Conservation (phyloP, 768 basidiomycete genomes). For the Termitomyces heimii region DNA sequence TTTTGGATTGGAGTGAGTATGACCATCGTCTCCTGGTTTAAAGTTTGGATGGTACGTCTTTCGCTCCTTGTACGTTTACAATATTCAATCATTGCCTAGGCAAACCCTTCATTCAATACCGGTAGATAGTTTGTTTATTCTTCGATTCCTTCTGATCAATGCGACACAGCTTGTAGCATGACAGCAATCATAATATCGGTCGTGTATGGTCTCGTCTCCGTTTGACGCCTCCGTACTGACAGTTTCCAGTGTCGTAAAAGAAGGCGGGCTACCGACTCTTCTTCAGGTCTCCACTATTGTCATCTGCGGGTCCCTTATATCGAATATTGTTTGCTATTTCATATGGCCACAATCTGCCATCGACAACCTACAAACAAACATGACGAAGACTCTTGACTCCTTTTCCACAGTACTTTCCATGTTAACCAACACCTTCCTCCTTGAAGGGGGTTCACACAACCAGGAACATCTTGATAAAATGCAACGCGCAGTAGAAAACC, state of each 20-base stretch:
- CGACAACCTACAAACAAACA: constrained; percentile 73
- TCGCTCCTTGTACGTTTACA: neutral
- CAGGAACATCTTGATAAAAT: constrained; percentile 57
- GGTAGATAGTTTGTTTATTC: constrained; percentile 32
- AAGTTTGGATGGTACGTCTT: constrained; percentile 69
- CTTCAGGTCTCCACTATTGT: constrained; percentile 75
- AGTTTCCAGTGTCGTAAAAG: constrained; percentile 66
- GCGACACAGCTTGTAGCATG: constrained; percentile 70
- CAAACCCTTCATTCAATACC: constrained; percentile 85
- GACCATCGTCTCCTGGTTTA: constrained; percentile 82
- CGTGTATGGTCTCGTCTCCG: constrained; percentile 44
- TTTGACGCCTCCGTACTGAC: neutral
- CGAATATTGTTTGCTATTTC: constrained; percentile 78
- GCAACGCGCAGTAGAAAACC: constrained; percentile 74
- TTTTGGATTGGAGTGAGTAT: constrained; percentile 83
- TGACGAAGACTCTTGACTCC: constrained; percentile 81
- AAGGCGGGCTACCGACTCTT: constrained; percentile 76
- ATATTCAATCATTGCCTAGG: constrained; percentile 20
- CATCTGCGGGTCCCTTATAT: constrained; percentile 64
- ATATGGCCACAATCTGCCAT: constrained; percentile 88
- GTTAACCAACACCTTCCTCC: constrained; percentile 80
- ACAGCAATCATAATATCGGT: constrained; percentile 77
- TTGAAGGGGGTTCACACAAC: constrained; percentile 57
- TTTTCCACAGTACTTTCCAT: constrained; percentile 82
- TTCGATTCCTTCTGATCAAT: neutral